These are phyloP conservation scores for Lactifluus volemus DNA, from an alignment of 768 basidiomycete species.

Conservation along the genomic window DNA sequence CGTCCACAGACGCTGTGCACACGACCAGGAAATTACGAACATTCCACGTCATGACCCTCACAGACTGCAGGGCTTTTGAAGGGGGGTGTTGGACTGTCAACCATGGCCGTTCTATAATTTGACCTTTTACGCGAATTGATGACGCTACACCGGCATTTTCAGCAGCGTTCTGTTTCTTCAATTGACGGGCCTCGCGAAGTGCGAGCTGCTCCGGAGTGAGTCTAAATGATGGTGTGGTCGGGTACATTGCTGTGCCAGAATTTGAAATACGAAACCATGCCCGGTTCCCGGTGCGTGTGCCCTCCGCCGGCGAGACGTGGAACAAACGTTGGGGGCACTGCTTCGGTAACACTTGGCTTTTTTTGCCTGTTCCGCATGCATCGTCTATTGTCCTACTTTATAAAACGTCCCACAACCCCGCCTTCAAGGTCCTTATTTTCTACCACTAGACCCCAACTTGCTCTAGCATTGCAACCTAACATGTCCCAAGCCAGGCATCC, in stretches of 20 bases:
- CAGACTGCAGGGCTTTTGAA: neutral
- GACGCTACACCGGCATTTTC: neutral
- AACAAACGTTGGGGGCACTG: neutral
- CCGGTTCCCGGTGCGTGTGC: too few species aligned
- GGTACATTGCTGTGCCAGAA: neutral
- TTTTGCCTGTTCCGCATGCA: neutral
- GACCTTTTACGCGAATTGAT: constrained; percentile 16
- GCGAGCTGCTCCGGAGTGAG: constrained; percentile 51
- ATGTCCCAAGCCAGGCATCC: constrained; percentile 11
- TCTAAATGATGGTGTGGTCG: constrained; percentile 19
- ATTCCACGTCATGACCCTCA: constrained; percentile 78
- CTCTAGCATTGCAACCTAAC: neutral
- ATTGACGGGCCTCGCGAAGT: constrained; percentile 37
- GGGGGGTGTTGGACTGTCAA: constrained; percentile 20
- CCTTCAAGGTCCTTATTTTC: constrained; percentile 5
- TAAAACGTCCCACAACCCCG: neutral
- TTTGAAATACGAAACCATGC: neutral
- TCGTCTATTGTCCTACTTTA: constrained; percentile 9
- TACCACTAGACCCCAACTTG: neutral
- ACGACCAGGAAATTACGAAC: constrained; percentile 37
- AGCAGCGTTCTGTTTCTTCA: constrained; percentile 36
- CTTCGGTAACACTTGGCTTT: neutral
- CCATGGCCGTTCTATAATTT: constrained; percentile 33
- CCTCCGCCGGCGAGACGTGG: too few species aligned
- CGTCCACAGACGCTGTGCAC: neutral